These are phyloP conservation scores for Alliaria petiolata DNA, from an alignment of 345 rosid species.

Conservation along the genomic window DNA sequence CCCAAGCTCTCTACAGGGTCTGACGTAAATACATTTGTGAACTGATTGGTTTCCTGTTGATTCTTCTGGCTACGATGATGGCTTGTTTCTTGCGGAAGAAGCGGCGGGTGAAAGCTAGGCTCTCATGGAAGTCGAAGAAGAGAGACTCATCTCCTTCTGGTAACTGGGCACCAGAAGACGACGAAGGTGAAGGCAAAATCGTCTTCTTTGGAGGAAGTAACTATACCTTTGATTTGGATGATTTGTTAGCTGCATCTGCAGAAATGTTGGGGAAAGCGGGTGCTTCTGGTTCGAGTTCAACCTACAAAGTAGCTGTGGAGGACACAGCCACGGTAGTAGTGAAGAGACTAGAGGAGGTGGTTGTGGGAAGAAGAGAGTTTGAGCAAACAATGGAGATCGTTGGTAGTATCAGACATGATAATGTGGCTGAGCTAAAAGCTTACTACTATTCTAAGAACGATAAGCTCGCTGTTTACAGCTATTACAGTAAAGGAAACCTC, in stretches of 20 bases:
- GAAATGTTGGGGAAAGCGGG: conserved; percentile 76
- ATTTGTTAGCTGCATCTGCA: conserved; percentile 71
- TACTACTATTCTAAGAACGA: conserved; percentile 28
- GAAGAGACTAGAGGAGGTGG: conserved; percentile 66
- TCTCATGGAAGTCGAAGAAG: conserved; percentile 37
- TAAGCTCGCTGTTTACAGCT: conserved; percentile 54
- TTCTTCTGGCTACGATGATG: conserved; percentile 35
- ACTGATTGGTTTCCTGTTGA: conserved; percentile 38
- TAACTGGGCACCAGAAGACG: conserved; percentile 62
- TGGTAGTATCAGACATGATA: conserved; percentile 46
- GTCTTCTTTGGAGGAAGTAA: conserved; percentile 58
- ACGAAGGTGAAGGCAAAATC: conserved; percentile 53
- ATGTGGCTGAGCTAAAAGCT: conserved; percentile 42
- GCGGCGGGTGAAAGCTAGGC: conserved; percentile 23
- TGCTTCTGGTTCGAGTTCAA: conserved; percentile 51
- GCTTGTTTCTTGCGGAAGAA: conserved; percentile 52
- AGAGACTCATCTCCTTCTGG: conserved; percentile 50
- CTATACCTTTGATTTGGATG: conserved; percentile 63
- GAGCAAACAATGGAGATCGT: conserved; percentile 70
- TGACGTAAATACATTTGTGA: conserved; percentile 40
- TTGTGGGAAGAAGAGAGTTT: conserved; percentile 59
- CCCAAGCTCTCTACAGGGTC: conserved; percentile 38
- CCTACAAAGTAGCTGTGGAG: conserved; percentile 67
- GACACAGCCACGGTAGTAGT: conserved; percentile 64
- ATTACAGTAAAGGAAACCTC: conserved; percentile 55